A percentile compares a stretch with the other conserved stretches of the same genome.
Conservation (phyloP, 805 yeast genomes). For the Saccharomycopsis sp. region DNA sequence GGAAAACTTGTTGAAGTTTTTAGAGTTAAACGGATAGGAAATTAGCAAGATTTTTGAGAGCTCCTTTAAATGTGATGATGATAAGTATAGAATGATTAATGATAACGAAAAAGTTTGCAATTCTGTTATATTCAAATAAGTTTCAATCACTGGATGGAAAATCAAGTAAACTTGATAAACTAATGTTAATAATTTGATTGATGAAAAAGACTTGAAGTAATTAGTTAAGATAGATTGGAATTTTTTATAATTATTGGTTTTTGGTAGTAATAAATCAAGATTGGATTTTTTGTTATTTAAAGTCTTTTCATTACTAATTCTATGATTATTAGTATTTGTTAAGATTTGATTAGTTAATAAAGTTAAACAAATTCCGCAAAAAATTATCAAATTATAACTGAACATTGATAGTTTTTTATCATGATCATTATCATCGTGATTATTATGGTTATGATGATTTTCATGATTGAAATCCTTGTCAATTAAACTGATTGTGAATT, state of each 20-base stretch:
- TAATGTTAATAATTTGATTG: constrained; percentile 32
- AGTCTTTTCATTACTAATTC: not conserved
- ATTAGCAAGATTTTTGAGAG: constrained; percentile 44
- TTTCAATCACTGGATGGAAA: constrained; percentile 27
- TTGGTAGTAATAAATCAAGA: constrained; percentile 8
- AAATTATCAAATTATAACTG: no score
- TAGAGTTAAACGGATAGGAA: constrained; percentile 38
- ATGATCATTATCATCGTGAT: constrained; percentile 20
- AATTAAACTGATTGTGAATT: constrained; percentile 33
- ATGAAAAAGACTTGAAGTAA: no score
- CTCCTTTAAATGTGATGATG: constrained; percentile 40
- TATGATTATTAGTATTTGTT: constrained; percentile 1
- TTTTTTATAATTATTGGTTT: not conserved
- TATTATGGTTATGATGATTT: constrained; percentile 23
- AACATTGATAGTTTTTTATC: constrained; percentile 22
- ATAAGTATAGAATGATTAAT: constrained; percentile 33
- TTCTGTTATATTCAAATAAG: constrained; percentile 30
- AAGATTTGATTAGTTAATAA: constrained; percentile 22
- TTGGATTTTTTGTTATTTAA: constrained; percentile 7
- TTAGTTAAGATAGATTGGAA: constrained; percentile 11
- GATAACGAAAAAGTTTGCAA: constrained; percentile 37
- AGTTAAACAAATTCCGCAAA: constrained; percentile 24
- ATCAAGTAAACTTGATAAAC: constrained; percentile 31
- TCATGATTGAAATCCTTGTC: constrained; percentile 22
- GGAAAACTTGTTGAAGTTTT: constrained; percentile 28